Conservation (phyloP, 257 asterid genomes). For the Capsicum chinense region DNA sequence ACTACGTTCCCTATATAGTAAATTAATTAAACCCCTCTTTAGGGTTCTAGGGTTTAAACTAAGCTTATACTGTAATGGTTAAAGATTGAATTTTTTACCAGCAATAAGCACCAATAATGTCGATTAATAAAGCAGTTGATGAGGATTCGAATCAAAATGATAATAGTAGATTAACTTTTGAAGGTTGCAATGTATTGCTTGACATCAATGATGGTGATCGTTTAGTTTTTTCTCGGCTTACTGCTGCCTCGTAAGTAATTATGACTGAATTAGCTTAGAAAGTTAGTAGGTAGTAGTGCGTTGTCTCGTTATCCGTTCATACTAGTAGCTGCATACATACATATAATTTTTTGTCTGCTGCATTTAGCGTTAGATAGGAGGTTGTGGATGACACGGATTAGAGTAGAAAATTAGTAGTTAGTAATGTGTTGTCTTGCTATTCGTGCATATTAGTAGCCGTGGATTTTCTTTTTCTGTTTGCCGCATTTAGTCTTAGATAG, state of each 20-base stretch:
- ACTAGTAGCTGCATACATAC: too few relatives aligned
- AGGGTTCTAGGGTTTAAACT: constrained; percentile 28
- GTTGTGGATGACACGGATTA: too few relatives aligned
- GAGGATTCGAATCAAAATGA: constrained; percentile 32
- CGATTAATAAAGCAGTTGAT: constrained; percentile 33
- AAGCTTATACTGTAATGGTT: constrained; percentile 11
- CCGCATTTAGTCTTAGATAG: too few relatives aligned
- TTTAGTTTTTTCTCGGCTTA: constrained; percentile 90
- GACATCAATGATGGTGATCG: constrained; percentile 96
- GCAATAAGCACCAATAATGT: constrained; percentile 41
- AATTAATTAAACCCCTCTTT: background rate
- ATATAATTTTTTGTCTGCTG: too few relatives aligned
- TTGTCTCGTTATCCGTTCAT: too few relatives aligned
- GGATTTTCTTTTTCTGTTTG: too few relatives aligned
- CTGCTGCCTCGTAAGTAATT: constrained; percentile 72
- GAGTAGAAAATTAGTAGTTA: too few relatives aligned
- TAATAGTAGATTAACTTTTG: constrained; percentile 76
- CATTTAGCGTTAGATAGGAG: too few relatives aligned
- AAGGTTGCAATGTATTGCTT: constrained; percentile 93
- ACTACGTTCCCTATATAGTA: background rate
- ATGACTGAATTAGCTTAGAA: background rate
- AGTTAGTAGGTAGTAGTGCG: too few relatives aligned
- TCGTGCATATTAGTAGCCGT: too few relatives aligned
- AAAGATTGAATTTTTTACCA: constrained; percentile 1
- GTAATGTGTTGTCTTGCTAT: too few relatives aligned